Percentiles rank a stretch among this genome's conserved stretches.
These are phyloP conservation scores for Aureobasidium sp. DNA, from an alignment of 2,329 filamentous ascomycete species.

Conservation along the genomic window DNA sequence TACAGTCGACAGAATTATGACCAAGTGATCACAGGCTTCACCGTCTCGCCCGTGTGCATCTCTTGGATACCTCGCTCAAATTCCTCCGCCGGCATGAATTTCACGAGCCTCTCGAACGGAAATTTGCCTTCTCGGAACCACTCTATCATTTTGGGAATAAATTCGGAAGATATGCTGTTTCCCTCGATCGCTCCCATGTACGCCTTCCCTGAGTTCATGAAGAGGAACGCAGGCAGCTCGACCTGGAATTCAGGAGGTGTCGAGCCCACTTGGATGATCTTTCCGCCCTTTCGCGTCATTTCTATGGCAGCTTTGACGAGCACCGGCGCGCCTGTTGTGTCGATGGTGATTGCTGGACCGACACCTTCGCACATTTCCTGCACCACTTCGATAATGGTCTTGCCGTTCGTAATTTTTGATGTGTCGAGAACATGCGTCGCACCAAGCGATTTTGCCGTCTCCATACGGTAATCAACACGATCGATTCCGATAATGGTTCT, in stretches of 20 bases:
- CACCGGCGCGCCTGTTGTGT: constrained; percentile 43
- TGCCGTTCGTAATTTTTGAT: constrained; percentile 27
- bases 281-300: constrained; percentile 40
- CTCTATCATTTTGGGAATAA: constrained; percentile 43
- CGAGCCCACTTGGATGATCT: constrained; percentile 46
- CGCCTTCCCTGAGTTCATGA: constrained; percentile 43
- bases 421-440: constrained; percentile 36
- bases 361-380: constrained; percentile 30
- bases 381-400: constrained; percentile 32
- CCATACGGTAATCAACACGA: constrained; percentile 31
- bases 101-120: constrained; percentile 41
- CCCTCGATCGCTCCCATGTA: constrained; percentile 45
- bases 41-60: constrained; percentile 30
- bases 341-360: constrained; percentile 42
- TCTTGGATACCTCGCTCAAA: constrained; percentile 37
- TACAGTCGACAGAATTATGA: neutral
- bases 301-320: constrained; percentile 39
- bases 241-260: constrained; percentile 40
- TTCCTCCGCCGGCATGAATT: constrained; percentile 38
- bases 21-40: constrained; percentile 20
- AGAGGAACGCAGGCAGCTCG: constrained; percentile 37
- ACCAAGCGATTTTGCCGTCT: constrained; percentile 36
- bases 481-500: constrained; percentile 38
- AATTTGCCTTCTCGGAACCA: constrained; percentile 44
- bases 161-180: constrained; percentile 37